Base-by-base conservation (phyloP, 176 grass and related monocot species). In the Calamus simplicifolius region DNA sequence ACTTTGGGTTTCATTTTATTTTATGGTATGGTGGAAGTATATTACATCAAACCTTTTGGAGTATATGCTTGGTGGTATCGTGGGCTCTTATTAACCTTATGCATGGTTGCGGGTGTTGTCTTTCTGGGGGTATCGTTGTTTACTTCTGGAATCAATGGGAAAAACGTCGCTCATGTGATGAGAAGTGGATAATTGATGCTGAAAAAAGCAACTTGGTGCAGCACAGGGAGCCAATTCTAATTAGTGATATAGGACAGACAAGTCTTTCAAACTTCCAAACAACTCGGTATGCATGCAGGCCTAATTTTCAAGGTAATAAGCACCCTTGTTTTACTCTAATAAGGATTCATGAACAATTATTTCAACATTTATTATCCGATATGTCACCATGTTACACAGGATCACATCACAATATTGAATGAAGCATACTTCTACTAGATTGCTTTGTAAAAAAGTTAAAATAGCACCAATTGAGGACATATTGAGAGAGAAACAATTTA, bases 1-100 rank as follows among this genome's bases (percentile, higher is more conserved):
- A 91, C 84, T 30, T 66, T 97, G 16, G 87, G 93, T 19, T 78
- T 82, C 76, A 27, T 97, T 62, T 35, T 79, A 55, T 64, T 83
- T 51, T 88, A 61, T 69, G 78, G 64, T 4, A 27, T 78, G 63
- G 87, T 88, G 73, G 77, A 83, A 70, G 73, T 63, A 50, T 91
- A 97, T 77, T 97, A 91, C 78, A 85, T 97, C 12, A 56, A 51
- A 35, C 84, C 64, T 28, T 78, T 51, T 69, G 61, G 69, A 51
- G 70, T 97, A 69, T 43, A 61, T 58, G 78, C 87, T 16, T 97
- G 93, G 87, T 97, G 93, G 93, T 76, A 88, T 58, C 71, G 77
- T 55, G 87, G 93, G 27, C 84, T 97, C 67, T 56, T 97, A 25
- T 73, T 91, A 62, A 19, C 78, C 15, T 63, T 84, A 13, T 88